Evolutionary conservation across 306 rosid species (phyloP).

Genomic region (Glycyrrhiza uralensis): DNA sequence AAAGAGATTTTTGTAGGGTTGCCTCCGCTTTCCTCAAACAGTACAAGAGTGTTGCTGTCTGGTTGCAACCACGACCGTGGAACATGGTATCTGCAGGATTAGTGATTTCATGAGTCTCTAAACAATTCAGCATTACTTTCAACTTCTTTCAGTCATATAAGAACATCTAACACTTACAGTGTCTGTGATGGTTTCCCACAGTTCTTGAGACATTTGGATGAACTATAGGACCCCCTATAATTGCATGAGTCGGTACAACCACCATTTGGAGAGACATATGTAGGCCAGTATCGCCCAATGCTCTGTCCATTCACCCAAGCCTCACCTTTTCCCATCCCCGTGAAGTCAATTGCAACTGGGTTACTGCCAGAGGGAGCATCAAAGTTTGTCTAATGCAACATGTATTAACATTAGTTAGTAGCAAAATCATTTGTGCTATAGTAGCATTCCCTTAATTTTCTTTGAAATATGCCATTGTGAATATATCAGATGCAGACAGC

Average conservation of each 20-base stretch:
- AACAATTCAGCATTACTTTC: slow-evolving; percentile 21
- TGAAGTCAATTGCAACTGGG: slow-evolving; percentile 87
- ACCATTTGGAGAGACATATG: slow-evolving; percentile 39
- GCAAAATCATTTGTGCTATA: not conserved
- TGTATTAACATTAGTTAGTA: slow-evolving; percentile 22
- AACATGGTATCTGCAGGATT: slow-evolving; percentile 65
- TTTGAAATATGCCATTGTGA: not conserved
- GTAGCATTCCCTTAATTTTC: not conserved
- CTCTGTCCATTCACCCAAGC: slow-evolving; percentile 98
- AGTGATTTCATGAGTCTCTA: slow-evolving; percentile 11
- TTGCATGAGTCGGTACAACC: slow-evolving; percentile 59
- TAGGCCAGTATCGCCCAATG: slow-evolving; percentile 95
- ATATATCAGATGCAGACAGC: slow-evolving; percentile 1
- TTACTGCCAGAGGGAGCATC: slow-evolving; percentile 60
- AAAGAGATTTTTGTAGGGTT: slow-evolving; percentile 68
- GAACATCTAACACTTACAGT: slow-evolving; percentile 48
- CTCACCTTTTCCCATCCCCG: slow-evolving; percentile 92
- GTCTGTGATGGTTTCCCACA: slow-evolving; percentile 89
- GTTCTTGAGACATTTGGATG: slow-evolving; percentile 67
- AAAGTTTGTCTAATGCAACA: slow-evolving; percentile 59
- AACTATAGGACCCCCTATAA: slow-evolving; percentile 55
- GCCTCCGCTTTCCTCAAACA: slow-evolving; percentile 84
- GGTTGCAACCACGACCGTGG: slow-evolving; percentile 76
- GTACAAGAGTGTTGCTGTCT: slow-evolving; percentile 60
- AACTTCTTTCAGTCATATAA: not conserved